Percentiles rank a stretch among this genome's conserved stretches.
Conservation (phyloP, 2,329 filamentous ascomycete species). For the Exophiala sp. region DNA sequence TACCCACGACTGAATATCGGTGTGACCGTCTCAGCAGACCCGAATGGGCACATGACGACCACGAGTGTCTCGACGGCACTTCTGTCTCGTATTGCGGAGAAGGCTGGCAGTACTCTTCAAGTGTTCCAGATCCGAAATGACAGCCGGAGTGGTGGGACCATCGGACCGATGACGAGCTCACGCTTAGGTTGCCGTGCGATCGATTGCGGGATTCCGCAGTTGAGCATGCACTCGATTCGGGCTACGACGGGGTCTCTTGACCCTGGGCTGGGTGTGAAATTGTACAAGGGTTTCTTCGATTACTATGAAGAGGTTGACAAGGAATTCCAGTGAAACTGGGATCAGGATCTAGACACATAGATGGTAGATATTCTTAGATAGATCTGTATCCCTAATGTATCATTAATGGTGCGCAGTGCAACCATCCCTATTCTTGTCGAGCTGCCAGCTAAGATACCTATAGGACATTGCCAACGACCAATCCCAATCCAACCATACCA, state of each 20-base stretch:
- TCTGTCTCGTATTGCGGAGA: slow-evolving; percentile 72
- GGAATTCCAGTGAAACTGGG: slow-evolving; percentile 59
- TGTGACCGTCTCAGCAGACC: slow-evolving; percentile 73
- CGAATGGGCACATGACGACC: slow-evolving; percentile 95
- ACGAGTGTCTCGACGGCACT: slow-evolving; percentile 82
- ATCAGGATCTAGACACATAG: neutral
- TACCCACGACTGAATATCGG: slow-evolving; percentile 85
- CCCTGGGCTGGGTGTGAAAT: slow-evolving; percentile 79
- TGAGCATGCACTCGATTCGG: slow-evolving; percentile 91
- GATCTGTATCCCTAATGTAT: too few species aligned
- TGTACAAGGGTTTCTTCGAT: slow-evolving; percentile 87
- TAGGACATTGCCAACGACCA: too few species aligned
- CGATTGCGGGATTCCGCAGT: slow-evolving; percentile 83
- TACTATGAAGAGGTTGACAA: slow-evolving; percentile 78
- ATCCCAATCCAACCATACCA: too few species aligned
- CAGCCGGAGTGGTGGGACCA: slow-evolving; percentile 81
- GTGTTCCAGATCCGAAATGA: slow-evolving; percentile 96
- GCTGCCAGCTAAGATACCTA: too few species aligned
- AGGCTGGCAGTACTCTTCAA: slow-evolving; percentile 69
- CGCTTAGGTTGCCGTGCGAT: slow-evolving; percentile 77
- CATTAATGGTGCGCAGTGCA: too few species aligned
- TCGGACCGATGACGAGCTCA: slow-evolving; percentile 84
- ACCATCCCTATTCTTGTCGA: too few species aligned
- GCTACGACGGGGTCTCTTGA: slow-evolving; percentile 84
- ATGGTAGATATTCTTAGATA: neutral